phyloP scores from a whole-genome alignment of 495 filamentous ascomycete genomes.

The Opeltia flavorubescens region DNA sequence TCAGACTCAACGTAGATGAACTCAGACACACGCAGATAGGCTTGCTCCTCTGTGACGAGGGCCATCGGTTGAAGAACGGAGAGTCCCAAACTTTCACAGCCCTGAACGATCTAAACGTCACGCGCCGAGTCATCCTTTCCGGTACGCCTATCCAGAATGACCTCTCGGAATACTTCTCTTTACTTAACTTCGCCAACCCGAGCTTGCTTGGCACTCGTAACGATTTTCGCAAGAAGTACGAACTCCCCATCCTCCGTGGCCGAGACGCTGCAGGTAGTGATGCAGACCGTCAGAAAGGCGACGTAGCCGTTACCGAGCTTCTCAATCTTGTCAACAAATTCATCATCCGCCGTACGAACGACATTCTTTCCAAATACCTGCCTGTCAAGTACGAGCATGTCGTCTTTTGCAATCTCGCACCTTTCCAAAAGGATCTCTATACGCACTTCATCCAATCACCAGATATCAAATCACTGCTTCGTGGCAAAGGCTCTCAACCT shows the following conservation, averaged over 20 bases:
- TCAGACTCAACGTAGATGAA: slow-evolving; percentile 81
- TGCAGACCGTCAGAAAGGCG: slow-evolving; percentile 65
- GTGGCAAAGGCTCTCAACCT: slow-evolving; percentile 91
- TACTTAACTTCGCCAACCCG: slow-evolving; percentile 95
- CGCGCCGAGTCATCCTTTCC: slow-evolving; percentile 82
- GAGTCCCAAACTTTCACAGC: slow-evolving; percentile 90
- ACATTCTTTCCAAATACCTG: slow-evolving; percentile 94
- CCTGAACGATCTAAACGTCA: slow-evolving; percentile 79
- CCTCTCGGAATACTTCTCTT: slow-evolving; percentile 89
- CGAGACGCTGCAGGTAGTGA: slow-evolving; percentile 85
- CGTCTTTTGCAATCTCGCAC: slow-evolving; percentile 94
- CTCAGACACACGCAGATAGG: slow-evolving; percentile 79
- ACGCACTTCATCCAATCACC: slow-evolving; percentile 94
- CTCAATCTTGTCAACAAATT: slow-evolving; percentile 88
- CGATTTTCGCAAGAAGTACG: slow-evolving; percentile 92
- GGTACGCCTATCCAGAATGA: slow-evolving; percentile 98
- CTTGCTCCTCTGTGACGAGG: slow-evolving; percentile 93
- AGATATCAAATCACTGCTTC: slow-evolving; percentile 80
- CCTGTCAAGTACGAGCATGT: slow-evolving; percentile 99
- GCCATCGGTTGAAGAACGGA: slow-evolving; percentile 95
- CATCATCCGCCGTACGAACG: slow-evolving; percentile 96
- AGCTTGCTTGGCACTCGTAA: slow-evolving; percentile 74
- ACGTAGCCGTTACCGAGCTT: slow-evolving; percentile 71
- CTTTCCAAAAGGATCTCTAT: slow-evolving; percentile 86
- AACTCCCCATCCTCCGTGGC: slow-evolving; percentile 82